These are phyloP conservation scores for Penstemon davidsonii DNA, from an alignment of 257 asterid genomes.

Conservation along the genomic window DNA sequence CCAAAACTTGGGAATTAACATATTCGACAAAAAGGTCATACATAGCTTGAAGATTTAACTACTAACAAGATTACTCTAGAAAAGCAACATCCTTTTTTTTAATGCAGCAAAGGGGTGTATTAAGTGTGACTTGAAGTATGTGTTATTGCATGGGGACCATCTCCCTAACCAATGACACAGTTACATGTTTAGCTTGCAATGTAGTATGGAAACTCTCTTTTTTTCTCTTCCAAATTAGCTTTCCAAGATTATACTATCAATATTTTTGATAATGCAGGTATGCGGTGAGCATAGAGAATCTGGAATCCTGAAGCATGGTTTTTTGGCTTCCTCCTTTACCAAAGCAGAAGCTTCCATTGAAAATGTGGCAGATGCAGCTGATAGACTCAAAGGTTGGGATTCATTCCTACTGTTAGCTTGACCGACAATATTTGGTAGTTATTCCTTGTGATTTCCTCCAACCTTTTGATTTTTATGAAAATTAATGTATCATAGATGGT, in stretches of 20 bases:
- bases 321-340: constrained; percentile 57
- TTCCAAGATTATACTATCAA: too few relatives aligned
- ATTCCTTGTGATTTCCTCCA: not conserved
- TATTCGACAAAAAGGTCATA: too few relatives aligned
- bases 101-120: too few relatives aligned
- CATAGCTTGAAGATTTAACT: too few relatives aligned
- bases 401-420: constrained; percentile 20
- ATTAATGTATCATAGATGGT: not conserved
- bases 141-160: too few relatives aligned
- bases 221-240: not conserved
- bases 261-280: constrained; percentile 40
- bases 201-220: not conserved
- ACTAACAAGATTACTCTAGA: too few relatives aligned
- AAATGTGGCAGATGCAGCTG: constrained; percentile 41
- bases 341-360: constrained; percentile 38
- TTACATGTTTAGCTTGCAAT: not conserved
- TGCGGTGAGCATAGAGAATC: constrained; percentile 91
- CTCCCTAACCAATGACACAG: too few relatives aligned
- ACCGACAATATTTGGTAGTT: not conserved
- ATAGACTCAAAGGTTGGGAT: constrained; percentile 51
- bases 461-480: not conserved
- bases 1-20: too few relatives aligned
- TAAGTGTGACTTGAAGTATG: too few relatives aligned
- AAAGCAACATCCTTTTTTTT: too few relatives aligned
- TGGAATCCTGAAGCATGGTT: constrained; percentile 80